phyloP scores from a whole-genome alignment of 345 rosid genomes.

The Mercurialis annua region DNA sequence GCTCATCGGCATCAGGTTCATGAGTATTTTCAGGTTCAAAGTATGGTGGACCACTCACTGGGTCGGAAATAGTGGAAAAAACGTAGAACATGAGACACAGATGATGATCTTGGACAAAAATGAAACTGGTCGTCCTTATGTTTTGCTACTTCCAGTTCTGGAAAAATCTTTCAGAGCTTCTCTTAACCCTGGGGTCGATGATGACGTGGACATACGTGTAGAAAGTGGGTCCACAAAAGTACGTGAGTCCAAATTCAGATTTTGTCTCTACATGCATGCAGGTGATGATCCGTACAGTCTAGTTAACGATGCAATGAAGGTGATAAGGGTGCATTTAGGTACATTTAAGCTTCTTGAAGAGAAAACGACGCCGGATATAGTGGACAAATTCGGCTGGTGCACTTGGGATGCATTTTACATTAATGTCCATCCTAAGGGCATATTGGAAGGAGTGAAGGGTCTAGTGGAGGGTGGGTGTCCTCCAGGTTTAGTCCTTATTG shows the following conservation, averaged over 20 bases:
- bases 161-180: constrained; percentile 71
- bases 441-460: constrained; percentile 63
- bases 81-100: constrained; percentile 76
- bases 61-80: constrained; percentile 67
- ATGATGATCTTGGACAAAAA: constrained; percentile 55
- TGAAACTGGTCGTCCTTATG: constrained; percentile 57
- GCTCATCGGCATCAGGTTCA: constrained; percentile 29
- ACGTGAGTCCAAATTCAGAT: constrained; percentile 36
- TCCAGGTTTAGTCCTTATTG: constrained; percentile 68
- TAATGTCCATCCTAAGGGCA: constrained; percentile 65
- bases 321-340: constrained; percentile 50
- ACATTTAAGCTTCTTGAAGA: constrained; percentile 66
- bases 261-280: constrained; percentile 46
- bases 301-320: constrained; percentile 65
- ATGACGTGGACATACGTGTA: constrained; percentile 63
- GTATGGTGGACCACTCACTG: constrained; percentile 96
- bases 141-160: constrained; percentile 58
- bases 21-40: constrained; percentile 96
- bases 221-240: constrained; percentile 76
- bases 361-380: constrained; percentile 68
- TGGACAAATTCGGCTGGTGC: constrained; percentile 92
- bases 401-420: constrained; percentile 94
- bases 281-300: constrained; percentile 64
- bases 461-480: constrained; percentile 84
- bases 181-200: constrained; percentile 51